Percentiles rank a stretch among this genome's conserved stretches.
Evolutionary conservation across 2,329 filamentous ascomycete species (phyloP).

Genomic region (Hypomyces perniciosus): DNA sequence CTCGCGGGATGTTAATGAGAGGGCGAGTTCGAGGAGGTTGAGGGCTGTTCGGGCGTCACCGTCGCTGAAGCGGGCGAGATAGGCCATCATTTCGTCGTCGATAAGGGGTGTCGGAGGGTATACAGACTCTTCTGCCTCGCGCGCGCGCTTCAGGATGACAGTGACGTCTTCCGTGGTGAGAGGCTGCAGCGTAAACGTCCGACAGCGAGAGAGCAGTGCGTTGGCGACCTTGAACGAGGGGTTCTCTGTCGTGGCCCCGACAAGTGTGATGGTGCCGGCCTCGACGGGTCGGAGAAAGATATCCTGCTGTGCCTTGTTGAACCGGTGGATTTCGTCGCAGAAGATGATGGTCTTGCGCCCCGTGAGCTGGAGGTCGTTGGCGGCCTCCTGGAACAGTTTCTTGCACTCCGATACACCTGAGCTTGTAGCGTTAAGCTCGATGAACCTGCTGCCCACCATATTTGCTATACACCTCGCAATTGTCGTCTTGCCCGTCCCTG

Average conservation of each 20-base stretch:
- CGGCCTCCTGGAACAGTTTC: constrained; percentile 81
- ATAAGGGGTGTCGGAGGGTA: constrained; percentile 51
- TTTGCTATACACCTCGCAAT: constrained; percentile 87
- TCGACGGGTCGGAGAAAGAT: constrained; percentile 92
- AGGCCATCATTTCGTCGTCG: constrained; percentile 69
- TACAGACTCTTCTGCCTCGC: constrained; percentile 51
- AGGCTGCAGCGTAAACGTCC: constrained; percentile 80
- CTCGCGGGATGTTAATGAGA: constrained; percentile 58
- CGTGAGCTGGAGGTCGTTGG: constrained; percentile 70
- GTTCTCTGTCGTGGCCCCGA: constrained; percentile 95
- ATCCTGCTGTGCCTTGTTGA: constrained; percentile 89
- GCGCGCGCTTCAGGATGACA: constrained; percentile 69
- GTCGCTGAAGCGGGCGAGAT: constrained; percentile 81
- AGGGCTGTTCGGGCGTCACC: constrained; percentile 90
- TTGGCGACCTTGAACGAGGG: constrained; percentile 89
- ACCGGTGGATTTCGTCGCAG: constrained; percentile 93
- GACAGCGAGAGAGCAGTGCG: constrained; percentile 80
- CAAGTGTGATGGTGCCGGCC: constrained; percentile 80
- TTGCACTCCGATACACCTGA: constrained; percentile 87
- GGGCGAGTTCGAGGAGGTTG: constrained; percentile 83
- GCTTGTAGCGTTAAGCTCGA: constrained; percentile 92
- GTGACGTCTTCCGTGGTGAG: constrained; percentile 66
- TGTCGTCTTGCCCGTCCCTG: constrained; percentile 81
- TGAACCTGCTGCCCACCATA: constrained; percentile 75
- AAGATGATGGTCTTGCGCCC: constrained; percentile 93